A percentile compares a stretch with the other conserved stretches of the same genome.
phyloP scores from a whole-genome alignment of 2,329 filamentous ascomycete genomes.

The Aspergillus jensenii region DNA sequence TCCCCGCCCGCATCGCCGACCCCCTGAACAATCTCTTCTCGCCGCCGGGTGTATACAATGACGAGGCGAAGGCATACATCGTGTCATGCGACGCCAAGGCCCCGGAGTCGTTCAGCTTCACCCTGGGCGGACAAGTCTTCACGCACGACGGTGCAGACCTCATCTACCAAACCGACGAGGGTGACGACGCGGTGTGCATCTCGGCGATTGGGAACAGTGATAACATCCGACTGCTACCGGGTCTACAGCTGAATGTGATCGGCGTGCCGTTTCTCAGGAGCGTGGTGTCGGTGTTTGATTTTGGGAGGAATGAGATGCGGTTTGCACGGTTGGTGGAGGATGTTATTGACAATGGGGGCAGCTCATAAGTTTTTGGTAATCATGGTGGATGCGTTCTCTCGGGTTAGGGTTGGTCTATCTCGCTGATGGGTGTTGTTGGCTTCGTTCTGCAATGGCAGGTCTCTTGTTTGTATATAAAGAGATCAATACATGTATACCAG shows the following conservation, averaged over 20 bases:
- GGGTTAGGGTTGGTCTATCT: too few species aligned
- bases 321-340: conserved; percentile 35
- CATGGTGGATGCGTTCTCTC: too few species aligned
- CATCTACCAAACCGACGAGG: conserved; percentile 25
- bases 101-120: conserved; percentile 42
- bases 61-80: conserved; percentile 31
- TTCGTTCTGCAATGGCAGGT: too few species aligned
- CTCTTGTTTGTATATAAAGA: too few species aligned
- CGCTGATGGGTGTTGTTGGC: too few species aligned
- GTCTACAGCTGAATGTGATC: conserved; percentile 38
- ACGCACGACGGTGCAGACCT: conserved; percentile 31
- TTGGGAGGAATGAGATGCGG: conserved; percentile 48
- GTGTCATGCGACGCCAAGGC: conserved; percentile 46
- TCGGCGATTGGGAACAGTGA: conserved; percentile 28
- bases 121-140: conserved; percentile 39
- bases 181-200: conserved; percentile 7
- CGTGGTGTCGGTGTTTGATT: conserved; percentile 52
- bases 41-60: conserved; percentile 40
- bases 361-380: too few species aligned
- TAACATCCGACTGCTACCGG: conserved; percentile 28
- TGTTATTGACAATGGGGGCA: not conserved
- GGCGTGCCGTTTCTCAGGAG: conserved; percentile 52
- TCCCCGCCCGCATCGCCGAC: conserved; percentile 38
- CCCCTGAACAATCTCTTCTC: conserved; percentile 45
- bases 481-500: too few species aligned